A percentile compares a stretch with the other conserved stretches of the same genome.
phyloP scores from a whole-genome alignment of 176 grass and related monocot species.

The Rhynchospora pubera region DNA sequence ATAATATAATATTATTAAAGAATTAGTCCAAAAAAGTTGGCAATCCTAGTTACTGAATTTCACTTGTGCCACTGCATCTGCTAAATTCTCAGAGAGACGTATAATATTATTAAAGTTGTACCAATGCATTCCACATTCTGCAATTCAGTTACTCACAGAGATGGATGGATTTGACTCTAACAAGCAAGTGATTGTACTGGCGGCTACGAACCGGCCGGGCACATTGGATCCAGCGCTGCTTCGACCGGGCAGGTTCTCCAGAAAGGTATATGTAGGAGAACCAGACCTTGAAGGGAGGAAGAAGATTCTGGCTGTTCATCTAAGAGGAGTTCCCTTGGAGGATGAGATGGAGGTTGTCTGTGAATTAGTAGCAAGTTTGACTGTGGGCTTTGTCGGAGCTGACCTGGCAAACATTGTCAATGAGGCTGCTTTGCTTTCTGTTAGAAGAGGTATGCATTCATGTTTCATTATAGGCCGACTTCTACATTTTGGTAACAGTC shows the following conservation, averaged over 20 bases:
- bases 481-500: not conserved
- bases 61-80: too few species aligned
- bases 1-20: too few species aligned
- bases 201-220: constrained; percentile 83
- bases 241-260: constrained; percentile 83
- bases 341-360: constrained; percentile 62
- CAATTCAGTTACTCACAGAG: constrained; percentile 74
- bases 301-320: constrained; percentile 80
- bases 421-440: constrained; percentile 78
- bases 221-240: constrained; percentile 77
- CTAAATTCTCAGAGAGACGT: not conserved
- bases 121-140: not conserved
- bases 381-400: constrained; percentile 73
- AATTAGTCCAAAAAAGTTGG: too few species aligned
- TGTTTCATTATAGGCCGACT: not conserved
- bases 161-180: constrained; percentile 97
- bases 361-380: constrained; percentile 69
- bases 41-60: too few species aligned
- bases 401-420: constrained; percentile 88
- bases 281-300: constrained; percentile 75
- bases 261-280: constrained; percentile 83
- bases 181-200: constrained; percentile 89
- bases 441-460: constrained; percentile 50
- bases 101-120: not conserved
- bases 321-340: constrained; percentile 67